phyloP scores from a whole-genome alignment of 495 filamentous ascomycete genomes.

The Penicillium turbatum region DNA sequence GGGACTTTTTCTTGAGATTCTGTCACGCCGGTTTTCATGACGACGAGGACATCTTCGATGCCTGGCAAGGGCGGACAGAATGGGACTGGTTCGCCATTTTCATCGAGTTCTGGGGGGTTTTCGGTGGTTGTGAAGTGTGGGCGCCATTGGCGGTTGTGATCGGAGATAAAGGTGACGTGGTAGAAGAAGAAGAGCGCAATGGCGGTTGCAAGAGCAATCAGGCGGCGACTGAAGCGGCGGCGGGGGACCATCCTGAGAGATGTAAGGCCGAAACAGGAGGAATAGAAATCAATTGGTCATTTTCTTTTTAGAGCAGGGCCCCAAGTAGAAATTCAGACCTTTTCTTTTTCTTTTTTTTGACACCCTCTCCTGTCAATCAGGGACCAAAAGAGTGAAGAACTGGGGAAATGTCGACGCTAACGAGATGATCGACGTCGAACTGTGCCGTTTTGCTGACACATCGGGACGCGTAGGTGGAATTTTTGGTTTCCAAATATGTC shows the following conservation, averaged over 20 bases:
- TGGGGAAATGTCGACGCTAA: constrained; percentile 8
- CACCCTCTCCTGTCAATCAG: not conserved
- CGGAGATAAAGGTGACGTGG: constrained; percentile 28
- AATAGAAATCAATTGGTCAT: constrained; percentile 17
- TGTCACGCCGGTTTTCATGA: constrained; percentile 47
- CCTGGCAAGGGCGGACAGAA: constrained; percentile 39
- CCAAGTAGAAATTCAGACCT: not conserved
- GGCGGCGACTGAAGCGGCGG: constrained; percentile 30
- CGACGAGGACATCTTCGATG: constrained; percentile 43
- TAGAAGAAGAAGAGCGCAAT: constrained; percentile 32
- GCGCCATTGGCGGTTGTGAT: not conserved
- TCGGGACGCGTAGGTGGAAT: constrained; percentile 8
- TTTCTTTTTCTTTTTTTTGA: not conserved
- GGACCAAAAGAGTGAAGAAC: not conserved
- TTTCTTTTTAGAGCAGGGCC: not conserved
- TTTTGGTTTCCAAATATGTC: not conserved
- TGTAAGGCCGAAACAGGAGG: not conserved
- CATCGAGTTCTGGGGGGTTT: constrained; percentile 6
- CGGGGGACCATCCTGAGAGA: constrained; percentile 28
- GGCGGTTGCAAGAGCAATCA: constrained; percentile 24
- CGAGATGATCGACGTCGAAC: constrained; percentile 6
- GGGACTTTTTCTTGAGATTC: constrained; percentile 43
- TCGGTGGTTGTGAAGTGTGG: constrained; percentile 7
- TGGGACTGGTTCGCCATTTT: constrained; percentile 13
- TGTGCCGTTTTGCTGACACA: constrained; percentile 6